A percentile compares a stretch with the other conserved stretches of the same genome.
Conservation (phyloP, 768 basidiomycete genomes). For the Lactarius quietus region DNA sequence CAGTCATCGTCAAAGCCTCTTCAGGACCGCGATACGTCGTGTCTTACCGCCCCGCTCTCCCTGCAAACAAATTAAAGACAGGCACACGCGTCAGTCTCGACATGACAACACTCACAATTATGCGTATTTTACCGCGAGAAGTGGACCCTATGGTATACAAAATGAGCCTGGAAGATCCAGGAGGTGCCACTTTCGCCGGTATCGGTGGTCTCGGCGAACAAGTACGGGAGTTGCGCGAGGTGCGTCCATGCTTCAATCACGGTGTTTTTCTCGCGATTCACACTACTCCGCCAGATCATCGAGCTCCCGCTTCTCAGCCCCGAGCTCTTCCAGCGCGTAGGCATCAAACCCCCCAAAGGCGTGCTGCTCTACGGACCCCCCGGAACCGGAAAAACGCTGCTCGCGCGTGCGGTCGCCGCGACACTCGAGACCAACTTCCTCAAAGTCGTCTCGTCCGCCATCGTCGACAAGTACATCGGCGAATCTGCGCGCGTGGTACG, state of each 20-base stretch:
- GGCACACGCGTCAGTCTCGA: slow-evolving; percentile 96
- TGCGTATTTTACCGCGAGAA: slow-evolving; percentile 96
- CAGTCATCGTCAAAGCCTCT: slow-evolving; percentile 98
- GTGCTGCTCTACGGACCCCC: slow-evolving; percentile 96
- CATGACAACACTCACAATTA: slow-evolving; percentile 98
- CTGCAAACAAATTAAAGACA: slow-evolving; percentile 86
- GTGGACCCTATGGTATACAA: slow-evolving; percentile 99
- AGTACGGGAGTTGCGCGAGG: slow-evolving; percentile 94
- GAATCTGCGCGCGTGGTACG: slow-evolving; percentile 94
- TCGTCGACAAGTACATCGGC: slow-evolving; percentile 98
- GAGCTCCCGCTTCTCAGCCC: slow-evolving; percentile 93
- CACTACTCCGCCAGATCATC: slow-evolving; percentile 61
- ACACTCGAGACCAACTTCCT: slow-evolving; percentile 95
- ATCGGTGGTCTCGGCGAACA: slow-evolving; percentile 96
- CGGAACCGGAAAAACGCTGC: slow-evolving; percentile 93
- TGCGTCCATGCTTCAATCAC: slow-evolving; percentile 34
- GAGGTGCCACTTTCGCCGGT: slow-evolving; percentile 91
- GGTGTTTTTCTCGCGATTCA: background rate
- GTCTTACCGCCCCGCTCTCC: slow-evolving; percentile 89
- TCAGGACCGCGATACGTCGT: slow-evolving; percentile 98
- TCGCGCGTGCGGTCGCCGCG: slow-evolving; percentile 94
- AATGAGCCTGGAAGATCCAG: slow-evolving; percentile 98
- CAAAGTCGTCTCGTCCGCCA: slow-evolving; percentile 97
- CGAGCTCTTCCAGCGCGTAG: slow-evolving; percentile 91
- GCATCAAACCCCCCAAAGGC: slow-evolving; percentile 95